Conservation (phyloP, 805 yeast species). For the Grigorovia humatica region DNA sequence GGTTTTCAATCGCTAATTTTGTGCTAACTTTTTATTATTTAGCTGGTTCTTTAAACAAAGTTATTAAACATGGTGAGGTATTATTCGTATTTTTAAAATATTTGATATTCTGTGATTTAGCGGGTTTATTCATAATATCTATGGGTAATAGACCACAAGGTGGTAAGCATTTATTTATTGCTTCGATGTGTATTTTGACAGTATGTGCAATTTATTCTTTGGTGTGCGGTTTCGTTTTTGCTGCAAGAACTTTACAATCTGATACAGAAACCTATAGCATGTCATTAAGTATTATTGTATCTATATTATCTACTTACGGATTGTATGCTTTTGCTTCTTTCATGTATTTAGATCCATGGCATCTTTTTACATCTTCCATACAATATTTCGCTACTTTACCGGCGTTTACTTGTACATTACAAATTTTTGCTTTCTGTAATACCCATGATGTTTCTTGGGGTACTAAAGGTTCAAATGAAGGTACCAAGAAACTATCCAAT, state of each 20-base stretch:
- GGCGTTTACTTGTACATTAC: slow-evolving; percentile 82
- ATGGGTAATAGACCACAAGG: slow-evolving; percentile 99
- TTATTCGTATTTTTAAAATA: slow-evolving; percentile 81
- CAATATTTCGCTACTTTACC: slow-evolving; percentile 90
- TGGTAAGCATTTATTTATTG: slow-evolving; percentile 65
- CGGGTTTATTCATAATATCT: slow-evolving; percentile 83
- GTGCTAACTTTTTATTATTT: slow-evolving; percentile 86
- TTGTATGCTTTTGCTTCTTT: slow-evolving; percentile 73
- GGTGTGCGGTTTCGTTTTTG: slow-evolving; percentile 73
- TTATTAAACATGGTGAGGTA: slow-evolving; percentile 64
- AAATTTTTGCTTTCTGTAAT: slow-evolving; percentile 93
- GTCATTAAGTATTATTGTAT: slow-evolving; percentile 69
- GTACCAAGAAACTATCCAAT: slow-evolving; percentile 59
- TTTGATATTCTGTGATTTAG: slow-evolving; percentile 67
- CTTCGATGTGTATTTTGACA: slow-evolving; percentile 61
- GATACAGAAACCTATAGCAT: slow-evolving; percentile 34
- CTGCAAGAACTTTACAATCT: slow-evolving; percentile 42
- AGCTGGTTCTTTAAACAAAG: slow-evolving; percentile 64
- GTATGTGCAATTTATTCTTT: slow-evolving; percentile 75
- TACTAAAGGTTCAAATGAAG: slow-evolving; percentile 85
- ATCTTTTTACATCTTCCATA: slow-evolving; percentile 70
- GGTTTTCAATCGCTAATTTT: slow-evolving; percentile 88
- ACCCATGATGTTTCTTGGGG: slow-evolving; percentile 97
- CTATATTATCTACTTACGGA: slow-evolving; percentile 86
- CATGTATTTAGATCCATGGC: slow-evolving; percentile 93